Conservation (phyloP, 192 early-diverging fungal genomes). For the Gonapodya sp. region DNA sequence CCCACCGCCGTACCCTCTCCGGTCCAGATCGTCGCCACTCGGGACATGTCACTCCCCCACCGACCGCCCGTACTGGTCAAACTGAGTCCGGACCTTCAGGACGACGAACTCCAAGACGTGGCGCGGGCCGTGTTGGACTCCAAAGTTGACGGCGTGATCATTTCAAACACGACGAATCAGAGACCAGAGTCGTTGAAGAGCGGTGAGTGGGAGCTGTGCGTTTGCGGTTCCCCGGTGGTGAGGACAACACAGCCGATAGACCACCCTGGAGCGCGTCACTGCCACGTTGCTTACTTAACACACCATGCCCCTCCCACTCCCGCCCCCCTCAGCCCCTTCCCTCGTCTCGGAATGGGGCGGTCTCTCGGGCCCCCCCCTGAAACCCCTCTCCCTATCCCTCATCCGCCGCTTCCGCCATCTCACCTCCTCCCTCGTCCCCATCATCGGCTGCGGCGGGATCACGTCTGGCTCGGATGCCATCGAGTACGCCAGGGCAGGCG, state of each 20-base stretch:
- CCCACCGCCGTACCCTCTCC: conserved; percentile 18
- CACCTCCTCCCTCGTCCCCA: conserved; percentile 62
- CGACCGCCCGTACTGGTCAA: conserved; percentile 75
- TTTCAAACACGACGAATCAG: conserved; percentile 78
- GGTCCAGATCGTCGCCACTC: conserved; percentile 20
- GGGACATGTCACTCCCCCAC: conserved; percentile 29
- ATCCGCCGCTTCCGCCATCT: conserved; percentile 57
- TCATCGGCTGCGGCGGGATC: conserved; percentile 87
- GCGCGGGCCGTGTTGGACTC: conserved; percentile 61
- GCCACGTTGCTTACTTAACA: conserved; percentile 8
- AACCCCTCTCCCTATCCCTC: conserved; percentile 53
- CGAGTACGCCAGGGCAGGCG: conserved; percentile 72
- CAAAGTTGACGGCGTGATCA: conserved; percentile 76
- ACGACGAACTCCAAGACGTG: conserved; percentile 66
- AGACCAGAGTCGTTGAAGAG: conserved; percentile 51
- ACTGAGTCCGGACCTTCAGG: conserved; percentile 76
- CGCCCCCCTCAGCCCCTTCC: conserved; percentile 14
- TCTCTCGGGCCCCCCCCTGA: conserved; percentile 68
- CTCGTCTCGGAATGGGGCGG: conserved; percentile 60
- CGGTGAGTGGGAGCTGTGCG: conserved; percentile 37
- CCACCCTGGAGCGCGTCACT: neutral
- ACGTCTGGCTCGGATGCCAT: conserved; percentile 63
- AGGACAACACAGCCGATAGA: neutral
- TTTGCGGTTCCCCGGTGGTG: neutral
- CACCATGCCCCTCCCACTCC: neutral